These are phyloP conservation scores for Pezicula neosporulosa DNA, from an alignment of 2,329 filamentous ascomycete genomes.

Conservation along the genomic window DNA sequence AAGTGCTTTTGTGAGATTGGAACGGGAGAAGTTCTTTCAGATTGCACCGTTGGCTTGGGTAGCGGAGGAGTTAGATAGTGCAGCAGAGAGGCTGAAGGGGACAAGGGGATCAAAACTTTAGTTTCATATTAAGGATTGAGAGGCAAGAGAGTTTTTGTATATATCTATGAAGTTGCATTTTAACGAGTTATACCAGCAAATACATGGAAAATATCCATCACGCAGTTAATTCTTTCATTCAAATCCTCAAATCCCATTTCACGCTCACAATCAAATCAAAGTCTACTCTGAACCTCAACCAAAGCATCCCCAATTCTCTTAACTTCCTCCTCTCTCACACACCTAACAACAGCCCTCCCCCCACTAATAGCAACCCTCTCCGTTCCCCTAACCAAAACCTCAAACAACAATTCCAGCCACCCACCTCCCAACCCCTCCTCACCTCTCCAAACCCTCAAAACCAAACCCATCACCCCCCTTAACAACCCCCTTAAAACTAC, in stretches of 20 bases:
- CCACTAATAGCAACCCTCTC: slow-evolving; percentile 83
- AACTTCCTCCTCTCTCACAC: background rate
- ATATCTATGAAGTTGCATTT: too few relatives aligned
- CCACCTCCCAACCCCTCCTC: slow-evolving; percentile 48
- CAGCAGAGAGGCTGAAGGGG: too few relatives aligned
- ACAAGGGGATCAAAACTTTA: too few relatives aligned
- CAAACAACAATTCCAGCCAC: slow-evolving; percentile 78
- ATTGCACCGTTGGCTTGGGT: slow-evolving; percentile 15
- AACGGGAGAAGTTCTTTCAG: slow-evolving; percentile 37
- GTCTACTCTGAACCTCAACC: too few relatives aligned
- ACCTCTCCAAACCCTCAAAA: slow-evolving; percentile 74
- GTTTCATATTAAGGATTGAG: too few relatives aligned
- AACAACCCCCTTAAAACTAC: slow-evolving; percentile 84
- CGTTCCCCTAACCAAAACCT: slow-evolving; percentile 64
- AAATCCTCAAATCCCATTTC: too few relatives aligned
- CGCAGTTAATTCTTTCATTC: too few relatives aligned
- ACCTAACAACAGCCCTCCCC: slow-evolving; percentile 58
- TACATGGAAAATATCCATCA: too few relatives aligned
- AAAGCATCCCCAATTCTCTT: background rate
- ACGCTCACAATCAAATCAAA: too few relatives aligned
- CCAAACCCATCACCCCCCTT: slow-evolving; percentile 76
- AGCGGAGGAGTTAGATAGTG: too few relatives aligned
- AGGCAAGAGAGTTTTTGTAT: too few relatives aligned
- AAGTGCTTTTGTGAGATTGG: slow-evolving; percentile 32
- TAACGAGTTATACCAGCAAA: too few relatives aligned